phyloP scores from a whole-genome alignment of 306 rosid species.

The Vicia sativa region DNA sequence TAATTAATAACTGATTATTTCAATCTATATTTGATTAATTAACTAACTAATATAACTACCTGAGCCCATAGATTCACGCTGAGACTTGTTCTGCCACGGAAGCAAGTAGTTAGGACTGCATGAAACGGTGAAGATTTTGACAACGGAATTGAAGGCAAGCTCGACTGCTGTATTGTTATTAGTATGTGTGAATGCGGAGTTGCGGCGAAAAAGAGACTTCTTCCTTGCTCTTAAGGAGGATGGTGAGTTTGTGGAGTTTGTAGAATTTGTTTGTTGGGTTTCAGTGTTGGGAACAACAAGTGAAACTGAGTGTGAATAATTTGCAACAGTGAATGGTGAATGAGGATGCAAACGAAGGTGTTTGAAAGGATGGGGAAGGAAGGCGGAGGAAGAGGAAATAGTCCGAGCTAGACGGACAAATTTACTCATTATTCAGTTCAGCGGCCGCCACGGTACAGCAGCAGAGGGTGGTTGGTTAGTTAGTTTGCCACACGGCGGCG shows the following conservation, averaged over 20 bases:
- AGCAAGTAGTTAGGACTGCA: conserved; percentile 80
- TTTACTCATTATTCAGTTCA: conserved; percentile 31
- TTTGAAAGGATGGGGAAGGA: background rate
- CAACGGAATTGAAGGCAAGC: conserved; percentile 84
- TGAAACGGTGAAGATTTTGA: conserved; percentile 82
- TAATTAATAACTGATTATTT: too few relatives aligned
- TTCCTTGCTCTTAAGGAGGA: conserved; percentile 3
- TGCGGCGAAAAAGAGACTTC: conserved; percentile 23
- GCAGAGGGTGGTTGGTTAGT: background rate
- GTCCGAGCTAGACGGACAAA: conserved; percentile 44
- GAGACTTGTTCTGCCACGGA: conserved; percentile 98
- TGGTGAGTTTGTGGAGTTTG: background rate
- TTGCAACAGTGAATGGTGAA: conserved; percentile 3
- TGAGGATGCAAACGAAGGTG: too few relatives aligned
- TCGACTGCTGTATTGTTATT: conserved; percentile 51
- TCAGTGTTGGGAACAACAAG: background rate
- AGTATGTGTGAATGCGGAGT: background rate
- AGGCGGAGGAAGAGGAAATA: conserved; percentile 10
- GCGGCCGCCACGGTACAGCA: background rate
- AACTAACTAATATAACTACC: conserved; percentile 51
- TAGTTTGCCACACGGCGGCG: background rate
- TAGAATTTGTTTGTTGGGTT: conserved; percentile 5
- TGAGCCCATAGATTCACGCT: conserved; percentile 87
- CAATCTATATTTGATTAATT: too few relatives aligned
- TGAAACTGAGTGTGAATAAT: background rate